Conservation (phyloP, 176 grass and related monocot species). For the Musa itinerans region DNA sequence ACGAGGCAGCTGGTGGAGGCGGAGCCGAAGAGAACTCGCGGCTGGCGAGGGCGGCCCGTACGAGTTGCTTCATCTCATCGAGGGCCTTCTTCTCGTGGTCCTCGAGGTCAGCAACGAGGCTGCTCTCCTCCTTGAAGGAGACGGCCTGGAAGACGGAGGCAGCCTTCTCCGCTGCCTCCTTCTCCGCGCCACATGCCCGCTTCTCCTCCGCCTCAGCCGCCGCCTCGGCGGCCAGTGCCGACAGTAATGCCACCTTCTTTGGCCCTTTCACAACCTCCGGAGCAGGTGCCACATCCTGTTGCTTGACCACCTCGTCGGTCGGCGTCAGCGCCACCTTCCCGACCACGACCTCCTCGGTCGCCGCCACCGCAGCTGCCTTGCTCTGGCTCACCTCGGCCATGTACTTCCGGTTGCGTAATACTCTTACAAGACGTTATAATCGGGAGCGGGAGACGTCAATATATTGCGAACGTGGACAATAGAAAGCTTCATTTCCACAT, state of each 20-base stretch:
- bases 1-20: neutral
- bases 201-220: slow-evolving; percentile 15
- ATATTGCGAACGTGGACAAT: too few species aligned
- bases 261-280: neutral
- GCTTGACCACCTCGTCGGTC: slow-evolving; percentile 12
- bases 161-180: slow-evolving; percentile 18
- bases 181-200: slow-evolving; percentile 17
- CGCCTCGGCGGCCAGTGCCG: neutral
- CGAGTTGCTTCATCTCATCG: slow-evolving; percentile 74
- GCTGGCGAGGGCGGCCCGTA: slow-evolving; percentile 51
- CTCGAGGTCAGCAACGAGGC: slow-evolving; percentile 52
- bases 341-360: slow-evolving; percentile 32
- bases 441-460: too few species aligned
- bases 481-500: too few species aligned
- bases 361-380: slow-evolving; percentile 23
- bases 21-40: slow-evolving; percentile 65
- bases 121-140: slow-evolving; percentile 89
- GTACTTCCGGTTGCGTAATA: neutral
- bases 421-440: too few species aligned
- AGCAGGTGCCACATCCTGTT: slow-evolving; percentile 3
- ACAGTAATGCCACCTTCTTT: neutral
- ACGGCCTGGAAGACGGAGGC: slow-evolving; percentile 20
- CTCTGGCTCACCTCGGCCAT: slow-evolving; percentile 62
- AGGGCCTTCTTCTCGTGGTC: slow-evolving; percentile 82
- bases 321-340: slow-evolving; percentile 6